phyloP scores from a whole-genome alignment of 768 basidiomycete genomes.

The Lactifluus subvellereus region DNA sequence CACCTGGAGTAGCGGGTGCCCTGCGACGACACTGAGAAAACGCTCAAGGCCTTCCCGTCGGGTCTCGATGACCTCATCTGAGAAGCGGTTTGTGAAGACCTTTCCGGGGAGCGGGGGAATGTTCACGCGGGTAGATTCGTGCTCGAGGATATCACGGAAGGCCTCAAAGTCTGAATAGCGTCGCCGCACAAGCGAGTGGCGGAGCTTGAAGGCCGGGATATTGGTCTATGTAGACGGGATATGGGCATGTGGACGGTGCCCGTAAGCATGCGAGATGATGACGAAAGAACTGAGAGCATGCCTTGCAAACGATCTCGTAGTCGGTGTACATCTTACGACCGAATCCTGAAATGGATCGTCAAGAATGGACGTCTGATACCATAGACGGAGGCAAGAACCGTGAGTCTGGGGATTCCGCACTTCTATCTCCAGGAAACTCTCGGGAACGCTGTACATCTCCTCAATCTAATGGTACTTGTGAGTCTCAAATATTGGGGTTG shows the following conservation, averaged over 20 bases:
- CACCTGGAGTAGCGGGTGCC: constrained; percentile 94
- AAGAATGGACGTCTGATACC: not conserved
- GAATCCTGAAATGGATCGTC: constrained; percentile 51
- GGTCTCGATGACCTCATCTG: constrained; percentile 93
- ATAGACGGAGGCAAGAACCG: constrained; percentile 43
- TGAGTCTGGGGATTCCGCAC: constrained; percentile 96
- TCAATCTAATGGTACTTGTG: constrained; percentile 59
- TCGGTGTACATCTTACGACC: constrained; percentile 99
- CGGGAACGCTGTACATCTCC: constrained; percentile 97
- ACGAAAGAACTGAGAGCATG: constrained; percentile 31
- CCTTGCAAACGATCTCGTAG: constrained; percentile 98
- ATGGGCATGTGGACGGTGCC: not conserved
- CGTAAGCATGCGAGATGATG: not conserved
- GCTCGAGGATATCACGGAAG: constrained; percentile 95
- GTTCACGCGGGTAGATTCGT: constrained; percentile 95
- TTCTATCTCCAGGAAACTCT: constrained; percentile 96
- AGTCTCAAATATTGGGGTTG: not conserved
- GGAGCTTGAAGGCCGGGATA: constrained; percentile 97
- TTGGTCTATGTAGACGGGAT: constrained; percentile 61
- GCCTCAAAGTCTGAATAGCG: constrained; percentile 72
- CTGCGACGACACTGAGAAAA: constrained; percentile 93
- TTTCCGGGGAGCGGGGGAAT: constrained; percentile 97
- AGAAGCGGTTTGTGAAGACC: constrained; percentile 97
- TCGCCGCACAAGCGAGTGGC: constrained; percentile 54
- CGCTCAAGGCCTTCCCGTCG: constrained; percentile 90